phyloP scores from a whole-genome alignment of 768 basidiomycete genomes.

The Leccinum incarnatum region DNA sequence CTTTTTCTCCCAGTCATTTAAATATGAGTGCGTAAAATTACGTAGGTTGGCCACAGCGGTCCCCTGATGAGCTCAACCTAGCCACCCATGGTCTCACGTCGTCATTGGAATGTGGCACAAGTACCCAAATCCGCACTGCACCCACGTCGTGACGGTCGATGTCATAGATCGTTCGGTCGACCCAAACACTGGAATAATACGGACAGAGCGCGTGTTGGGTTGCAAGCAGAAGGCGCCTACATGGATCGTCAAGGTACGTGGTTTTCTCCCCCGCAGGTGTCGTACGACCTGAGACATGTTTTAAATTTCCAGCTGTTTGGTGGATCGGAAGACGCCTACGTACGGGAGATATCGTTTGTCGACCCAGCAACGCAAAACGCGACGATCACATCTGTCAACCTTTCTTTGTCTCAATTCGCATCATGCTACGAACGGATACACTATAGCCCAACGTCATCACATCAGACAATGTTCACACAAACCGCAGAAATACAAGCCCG shows the following conservation, averaged over 20 bases:
- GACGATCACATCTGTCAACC: conserved; percentile 88
- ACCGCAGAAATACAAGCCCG: conserved; percentile 91
- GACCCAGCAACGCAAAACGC: conserved; percentile 80
- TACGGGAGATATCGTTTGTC: conserved; percentile 91
- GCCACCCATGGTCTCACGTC: conserved; percentile 89
- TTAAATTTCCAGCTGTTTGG: conserved; percentile 65
- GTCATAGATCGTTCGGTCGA: conserved; percentile 84
- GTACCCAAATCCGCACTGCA: conserved; percentile 92
- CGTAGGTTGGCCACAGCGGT: neutral
- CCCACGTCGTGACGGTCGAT: conserved; percentile 84
- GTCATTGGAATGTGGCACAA: conserved; percentile 93
- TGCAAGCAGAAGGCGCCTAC: conserved; percentile 89
- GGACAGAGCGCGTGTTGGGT: conserved; percentile 86
- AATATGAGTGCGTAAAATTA: conserved; percentile 65
- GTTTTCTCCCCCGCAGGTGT: conserved; percentile 1
- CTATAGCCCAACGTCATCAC: conserved; percentile 67
- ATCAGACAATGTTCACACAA: conserved; percentile 74
- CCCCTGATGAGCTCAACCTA: conserved; percentile 31
- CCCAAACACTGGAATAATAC: conserved; percentile 80
- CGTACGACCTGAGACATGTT: conserved; percentile 1
- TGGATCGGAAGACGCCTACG: conserved; percentile 91
- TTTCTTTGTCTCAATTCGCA: conserved; percentile 92
- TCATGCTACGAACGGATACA: conserved; percentile 89
- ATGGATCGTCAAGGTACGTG: conserved; percentile 89
- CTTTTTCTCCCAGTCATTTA: conserved; percentile 82